phyloP scores from a whole-genome alignment of 2,329 filamentous ascomycete genomes.

The Trichophyton benhamiae region DNA sequence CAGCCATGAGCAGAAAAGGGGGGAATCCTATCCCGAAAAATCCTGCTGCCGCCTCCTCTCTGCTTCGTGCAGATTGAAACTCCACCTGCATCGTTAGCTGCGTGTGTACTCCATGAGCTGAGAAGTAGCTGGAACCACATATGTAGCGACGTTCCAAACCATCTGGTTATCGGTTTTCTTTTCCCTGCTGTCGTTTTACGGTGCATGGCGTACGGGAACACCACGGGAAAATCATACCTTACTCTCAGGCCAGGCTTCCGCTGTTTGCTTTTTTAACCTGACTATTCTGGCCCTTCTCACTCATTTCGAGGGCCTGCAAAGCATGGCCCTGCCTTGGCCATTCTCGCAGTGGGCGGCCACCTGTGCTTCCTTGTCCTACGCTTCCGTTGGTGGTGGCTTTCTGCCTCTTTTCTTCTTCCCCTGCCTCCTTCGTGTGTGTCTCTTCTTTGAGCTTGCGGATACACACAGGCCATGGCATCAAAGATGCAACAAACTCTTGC shows the following conservation, averaged over 20 bases:
- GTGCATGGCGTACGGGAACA: neutral
- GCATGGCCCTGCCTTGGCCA: neutral
- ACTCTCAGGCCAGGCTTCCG: too few species aligned
- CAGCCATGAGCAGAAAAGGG: neutral
- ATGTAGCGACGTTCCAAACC: neutral
- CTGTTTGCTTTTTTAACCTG: neutral
- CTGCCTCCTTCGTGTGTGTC: neutral
- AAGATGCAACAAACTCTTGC: neutral
- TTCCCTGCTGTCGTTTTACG: neutral
- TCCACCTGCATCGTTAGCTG: neutral
- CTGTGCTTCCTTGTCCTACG: neutral
- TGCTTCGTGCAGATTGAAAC: neutral
- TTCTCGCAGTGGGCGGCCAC: neutral
- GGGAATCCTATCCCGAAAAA: neutral
- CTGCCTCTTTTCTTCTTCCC: neutral
- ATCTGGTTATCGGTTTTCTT: neutral
- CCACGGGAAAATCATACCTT: neutral
- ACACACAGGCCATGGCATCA: neutral
- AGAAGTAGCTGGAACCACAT: constrained; percentile 1
- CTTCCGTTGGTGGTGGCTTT: neutral
- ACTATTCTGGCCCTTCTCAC: neutral
- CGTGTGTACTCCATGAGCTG: neutral
- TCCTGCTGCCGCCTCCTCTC: neutral
- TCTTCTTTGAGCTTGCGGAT: neutral
- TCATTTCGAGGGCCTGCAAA: neutral